Percentiles rank a stretch among this genome's conserved stretches.
phyloP scores from a whole-genome alignment of 257 asterid genomes.

The Primulina eburnea region DNA sequence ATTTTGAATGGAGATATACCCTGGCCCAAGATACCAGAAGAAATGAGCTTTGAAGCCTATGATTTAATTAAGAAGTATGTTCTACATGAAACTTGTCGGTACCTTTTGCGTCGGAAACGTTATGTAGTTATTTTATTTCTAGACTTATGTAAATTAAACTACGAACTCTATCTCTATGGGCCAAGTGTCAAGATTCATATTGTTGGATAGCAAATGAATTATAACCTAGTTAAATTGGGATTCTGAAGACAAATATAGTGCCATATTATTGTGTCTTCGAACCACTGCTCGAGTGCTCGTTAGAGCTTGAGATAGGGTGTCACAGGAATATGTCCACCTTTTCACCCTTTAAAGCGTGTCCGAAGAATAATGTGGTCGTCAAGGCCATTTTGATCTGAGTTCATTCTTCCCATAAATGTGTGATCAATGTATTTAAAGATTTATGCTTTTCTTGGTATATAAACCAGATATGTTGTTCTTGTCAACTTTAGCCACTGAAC shows the following conservation, averaged over 20 bases:
- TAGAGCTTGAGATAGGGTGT: not conserved
- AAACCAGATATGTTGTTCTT: not conserved
- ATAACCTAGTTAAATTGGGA: not conserved
- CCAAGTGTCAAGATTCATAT: conserved; percentile 11
- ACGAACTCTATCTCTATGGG: not conserved
- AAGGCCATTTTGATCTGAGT: not conserved
- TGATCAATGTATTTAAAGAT: not conserved
- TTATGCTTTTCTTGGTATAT: conserved; percentile 1
- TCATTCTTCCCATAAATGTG: not conserved
- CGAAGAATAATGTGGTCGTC: not conserved
- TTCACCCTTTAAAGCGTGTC: not conserved
- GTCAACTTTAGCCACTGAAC: conserved; percentile 12
- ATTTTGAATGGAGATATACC: conserved; percentile 86
- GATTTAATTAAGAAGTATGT: conserved; percentile 90
- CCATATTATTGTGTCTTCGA: not conserved
- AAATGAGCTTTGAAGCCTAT: conserved; percentile 75
- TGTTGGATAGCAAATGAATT: conserved; percentile 7
- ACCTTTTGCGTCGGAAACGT: not conserved
- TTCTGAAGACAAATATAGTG: not conserved
- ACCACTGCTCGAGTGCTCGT: not conserved
- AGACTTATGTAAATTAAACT: not conserved
- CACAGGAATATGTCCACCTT: conserved; percentile 5
- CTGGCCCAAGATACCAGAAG: conserved; percentile 96
- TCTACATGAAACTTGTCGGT: conserved; percentile 1
- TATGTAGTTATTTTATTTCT: conserved; percentile 7